phyloP scores from a whole-genome alignment of 1,284 basidiomycete genomes.

The Neolentinus lepideus region DNA sequence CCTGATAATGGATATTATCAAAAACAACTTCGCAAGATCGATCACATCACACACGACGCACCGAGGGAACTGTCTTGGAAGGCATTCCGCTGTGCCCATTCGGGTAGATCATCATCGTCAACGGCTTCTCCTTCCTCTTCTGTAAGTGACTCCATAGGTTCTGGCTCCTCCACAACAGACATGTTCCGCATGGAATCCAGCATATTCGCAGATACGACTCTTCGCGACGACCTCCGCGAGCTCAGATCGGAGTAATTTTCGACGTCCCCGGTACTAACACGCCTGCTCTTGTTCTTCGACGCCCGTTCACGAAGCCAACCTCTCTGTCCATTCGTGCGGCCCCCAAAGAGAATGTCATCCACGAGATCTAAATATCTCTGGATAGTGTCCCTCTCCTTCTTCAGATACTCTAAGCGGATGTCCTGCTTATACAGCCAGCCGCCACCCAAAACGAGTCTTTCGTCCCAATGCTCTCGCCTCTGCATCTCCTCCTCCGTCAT shows the following conservation, averaged over 20 bases:
- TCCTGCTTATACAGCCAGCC: constrained; percentile 77
- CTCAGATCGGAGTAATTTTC: constrained; percentile 16
- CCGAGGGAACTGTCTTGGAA: constrained; percentile 54
- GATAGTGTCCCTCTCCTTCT: constrained; percentile 50
- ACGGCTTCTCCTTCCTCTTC: constrained; percentile 43
- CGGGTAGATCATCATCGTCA: constrained; percentile 62
- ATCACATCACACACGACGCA: constrained; percentile 23
- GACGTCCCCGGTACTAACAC: constrained; percentile 40
- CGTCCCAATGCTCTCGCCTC: constrained; percentile 70
- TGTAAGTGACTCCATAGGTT: constrained; percentile 37
- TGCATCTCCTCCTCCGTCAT: constrained; percentile 41
- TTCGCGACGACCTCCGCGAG: constrained; percentile 21
- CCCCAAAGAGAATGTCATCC: constrained; percentile 65
- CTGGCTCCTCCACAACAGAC: constrained; percentile 53
- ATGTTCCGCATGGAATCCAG: constrained; percentile 40
- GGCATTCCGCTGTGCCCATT: constrained; percentile 58
- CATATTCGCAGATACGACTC: constrained; percentile 50
- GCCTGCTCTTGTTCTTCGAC: constrained; percentile 23
- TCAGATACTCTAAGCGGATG: constrained; percentile 45
- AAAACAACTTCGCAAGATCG: not conserved
- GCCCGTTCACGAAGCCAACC: constrained; percentile 49
- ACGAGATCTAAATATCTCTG: constrained; percentile 62
- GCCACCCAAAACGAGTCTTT: constrained; percentile 64
- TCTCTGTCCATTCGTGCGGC: constrained; percentile 37
- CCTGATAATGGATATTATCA: constrained; percentile 27